Evolutionary conservation across 1,284 basidiomycete genomes (phyloP).

Genomic region (Pholiota adiposa): DNA sequence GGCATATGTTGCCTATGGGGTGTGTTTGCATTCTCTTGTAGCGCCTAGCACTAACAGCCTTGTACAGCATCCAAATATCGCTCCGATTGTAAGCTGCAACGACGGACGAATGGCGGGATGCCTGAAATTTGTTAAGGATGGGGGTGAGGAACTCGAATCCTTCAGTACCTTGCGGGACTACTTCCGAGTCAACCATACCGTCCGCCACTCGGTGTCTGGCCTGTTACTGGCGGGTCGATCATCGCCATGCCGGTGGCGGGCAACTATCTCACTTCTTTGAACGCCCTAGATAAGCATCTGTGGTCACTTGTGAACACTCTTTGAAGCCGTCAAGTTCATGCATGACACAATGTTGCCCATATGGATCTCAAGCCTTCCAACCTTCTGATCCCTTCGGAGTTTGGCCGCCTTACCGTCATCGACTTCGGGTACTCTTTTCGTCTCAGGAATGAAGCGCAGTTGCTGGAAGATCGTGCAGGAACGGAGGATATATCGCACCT

Average conservation of each 20-base stretch:
- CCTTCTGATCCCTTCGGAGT: conserved; percentile 3
- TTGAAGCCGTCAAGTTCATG: conserved; percentile 10
- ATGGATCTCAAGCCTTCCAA: conserved; percentile 7
- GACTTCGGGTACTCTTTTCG: conserved; percentile 5
- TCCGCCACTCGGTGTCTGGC: conserved; percentile 3
- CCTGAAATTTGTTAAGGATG: conserved; percentile 1
- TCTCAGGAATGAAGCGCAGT: neutral
- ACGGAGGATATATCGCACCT: conserved; percentile 5
- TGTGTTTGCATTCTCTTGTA: neutral
- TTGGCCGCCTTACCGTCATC: conserved; percentile 2
- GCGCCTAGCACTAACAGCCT: neutral
- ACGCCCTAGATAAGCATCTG: conserved; percentile 1
- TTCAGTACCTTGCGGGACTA: neutral
- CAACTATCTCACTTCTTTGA: neutral
- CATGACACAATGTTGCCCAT: conserved; percentile 9
- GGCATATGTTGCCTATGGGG: neutral
- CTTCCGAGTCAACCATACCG: conserved; percentile 6
- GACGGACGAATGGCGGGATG: neutral
- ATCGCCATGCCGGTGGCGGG: conserved; percentile 7
- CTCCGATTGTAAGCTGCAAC: neutral
- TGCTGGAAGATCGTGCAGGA: neutral
- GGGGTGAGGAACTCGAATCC: neutral
- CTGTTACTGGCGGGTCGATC: conserved; percentile 1
- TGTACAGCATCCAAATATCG: neutral
- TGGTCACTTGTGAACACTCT: conserved; percentile 7